Evolutionary conservation across 169 alveolate species (phyloP).

Genomic region (Cryptosporidium muris): DNA sequence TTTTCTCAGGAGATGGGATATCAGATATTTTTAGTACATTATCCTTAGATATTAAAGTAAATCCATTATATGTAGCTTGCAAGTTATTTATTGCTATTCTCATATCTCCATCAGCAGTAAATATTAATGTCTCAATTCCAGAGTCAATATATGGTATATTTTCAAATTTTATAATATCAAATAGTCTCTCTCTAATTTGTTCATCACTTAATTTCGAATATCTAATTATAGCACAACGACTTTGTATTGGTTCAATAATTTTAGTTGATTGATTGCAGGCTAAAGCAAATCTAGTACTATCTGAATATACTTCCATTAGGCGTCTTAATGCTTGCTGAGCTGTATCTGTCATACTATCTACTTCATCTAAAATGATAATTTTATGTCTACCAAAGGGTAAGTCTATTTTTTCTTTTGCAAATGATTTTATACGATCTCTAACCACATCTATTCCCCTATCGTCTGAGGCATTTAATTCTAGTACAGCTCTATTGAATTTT

Average conservation of each 20-base stretch:
- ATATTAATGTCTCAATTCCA: conserved; percentile 94
- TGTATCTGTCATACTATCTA: conserved; percentile 98
- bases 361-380: conserved; percentile 98
- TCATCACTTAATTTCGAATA: conserved; percentile 93
- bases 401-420: conserved; percentile 93
- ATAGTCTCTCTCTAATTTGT: conserved; percentile 87
- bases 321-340: conserved; percentile 99
- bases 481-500: conserved; percentile 86
- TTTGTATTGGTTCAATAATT: conserved; percentile 98
- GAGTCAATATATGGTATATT: conserved; percentile 81
- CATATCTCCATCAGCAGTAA: conserved; percentile 96
- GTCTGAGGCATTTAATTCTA: conserved; percentile 99
- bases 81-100: conserved; percentile 89
- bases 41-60: conserved; percentile 90
- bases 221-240: conserved; percentile 98
- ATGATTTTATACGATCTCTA: conserved; percentile 95
- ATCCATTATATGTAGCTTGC: conserved; percentile 96
- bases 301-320: conserved; percentile 96
- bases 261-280: conserved; percentile 98
- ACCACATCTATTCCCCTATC: conserved; percentile 99
- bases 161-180: conserved; percentile 85
- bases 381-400: conserved; percentile 95
- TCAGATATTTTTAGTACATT: conserved; percentile 95
- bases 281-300: conserved; percentile 97
- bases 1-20: conserved; percentile 94